Percentiles rank a stretch among this genome's conserved stretches.
phyloP scores from a whole-genome alignment of 2,329 filamentous ascomycete species.

The Cylindrodendrum hubeiense region DNA sequence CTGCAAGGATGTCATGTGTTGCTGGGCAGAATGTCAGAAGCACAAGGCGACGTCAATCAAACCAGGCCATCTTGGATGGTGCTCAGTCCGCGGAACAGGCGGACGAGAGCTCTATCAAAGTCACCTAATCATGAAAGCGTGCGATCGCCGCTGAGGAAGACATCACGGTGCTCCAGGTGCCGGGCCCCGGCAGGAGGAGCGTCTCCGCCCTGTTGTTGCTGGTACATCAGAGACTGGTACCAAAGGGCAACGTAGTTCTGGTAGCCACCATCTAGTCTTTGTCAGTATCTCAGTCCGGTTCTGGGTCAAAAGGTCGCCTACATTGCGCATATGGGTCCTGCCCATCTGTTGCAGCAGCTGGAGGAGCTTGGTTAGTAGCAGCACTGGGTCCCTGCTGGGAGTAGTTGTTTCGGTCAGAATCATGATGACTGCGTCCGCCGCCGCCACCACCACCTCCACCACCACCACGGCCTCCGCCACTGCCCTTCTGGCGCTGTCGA shows the following conservation, averaged over 20 bases:
- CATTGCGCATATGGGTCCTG: slow-evolving; percentile 82
- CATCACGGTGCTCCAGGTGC: slow-evolving; percentile 54
- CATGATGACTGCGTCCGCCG: slow-evolving; percentile 61
- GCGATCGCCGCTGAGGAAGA: slow-evolving; percentile 34
- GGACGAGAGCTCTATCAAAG: slow-evolving; percentile 47
- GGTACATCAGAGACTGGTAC: slow-evolving; percentile 75
- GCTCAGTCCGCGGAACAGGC: slow-evolving; percentile 39
- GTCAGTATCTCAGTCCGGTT: background rate
- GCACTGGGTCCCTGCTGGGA: slow-evolving; percentile 59
- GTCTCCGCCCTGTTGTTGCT: slow-evolving; percentile 56
- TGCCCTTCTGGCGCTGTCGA: slow-evolving; percentile 65
- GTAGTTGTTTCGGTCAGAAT: slow-evolving; percentile 67
- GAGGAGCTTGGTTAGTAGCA: slow-evolving; percentile 57
- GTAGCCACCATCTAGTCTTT: slow-evolving; percentile 78
- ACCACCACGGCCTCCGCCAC: slow-evolving; percentile 58
- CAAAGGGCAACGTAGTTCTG: slow-evolving; percentile 84
- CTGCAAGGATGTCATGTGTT: slow-evolving; percentile 45
- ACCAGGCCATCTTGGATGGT: slow-evolving; percentile 49
- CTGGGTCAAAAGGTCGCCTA: slow-evolving; percentile 55
- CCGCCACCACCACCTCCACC: slow-evolving; percentile 55
- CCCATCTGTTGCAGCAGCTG: slow-evolving; percentile 61
- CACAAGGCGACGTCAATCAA: slow-evolving; percentile 48
- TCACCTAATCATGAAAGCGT: slow-evolving; percentile 49
- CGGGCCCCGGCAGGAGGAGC: slow-evolving; percentile 51
- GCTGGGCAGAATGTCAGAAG: slow-evolving; percentile 41